Percentiles rank a stretch among this genome's conserved stretches.
Conservation (phyloP, 306 rosid species). For the Cyamopsis tetragonoloba region DNA sequence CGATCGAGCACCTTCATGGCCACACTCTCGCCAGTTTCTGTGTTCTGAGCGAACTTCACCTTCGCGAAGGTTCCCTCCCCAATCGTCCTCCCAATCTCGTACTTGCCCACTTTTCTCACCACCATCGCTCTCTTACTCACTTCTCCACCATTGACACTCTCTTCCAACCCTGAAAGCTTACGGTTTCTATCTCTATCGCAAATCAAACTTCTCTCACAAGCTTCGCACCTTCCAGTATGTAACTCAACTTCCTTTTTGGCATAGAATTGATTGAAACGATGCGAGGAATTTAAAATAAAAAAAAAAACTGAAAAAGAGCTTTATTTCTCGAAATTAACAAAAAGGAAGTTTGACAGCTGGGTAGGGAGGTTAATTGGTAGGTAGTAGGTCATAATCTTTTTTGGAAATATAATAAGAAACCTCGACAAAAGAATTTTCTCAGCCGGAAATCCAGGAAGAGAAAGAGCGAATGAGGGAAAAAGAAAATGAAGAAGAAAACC, state of each 20-base stretch:
- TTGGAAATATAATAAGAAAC: neutral
- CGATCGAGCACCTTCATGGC: conserved; percentile 94
- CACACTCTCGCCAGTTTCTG: conserved; percentile 90
- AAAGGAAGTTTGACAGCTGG: neutral
- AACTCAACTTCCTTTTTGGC: neutral
- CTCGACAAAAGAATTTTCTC: no score
- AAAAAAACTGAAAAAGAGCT: neutral
- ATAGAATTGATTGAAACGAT: neutral
- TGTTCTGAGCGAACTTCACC: conserved; percentile 90
- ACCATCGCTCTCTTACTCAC: conserved; percentile 42
- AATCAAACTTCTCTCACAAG: conserved; percentile 15
- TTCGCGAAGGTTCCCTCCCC: conserved; percentile 89
- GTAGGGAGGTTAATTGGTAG: neutral
- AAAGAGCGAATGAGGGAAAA: no score
- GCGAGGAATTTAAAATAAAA: neutral
- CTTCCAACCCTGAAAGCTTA: neutral
- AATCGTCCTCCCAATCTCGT: conserved; percentile 86
- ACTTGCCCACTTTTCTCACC: conserved; percentile 85
- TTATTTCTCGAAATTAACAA: neutral
- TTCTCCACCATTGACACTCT: conserved; percentile 31
- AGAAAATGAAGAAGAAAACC: no score
- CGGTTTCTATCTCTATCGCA: no score
- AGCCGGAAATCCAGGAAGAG: neutral
- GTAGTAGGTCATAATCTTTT: neutral
- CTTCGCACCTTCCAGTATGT: neutral